Evolutionary conservation across 768 basidiomycete species (phyloP).

Genomic region (Podaxis mareebaensis): DNA sequence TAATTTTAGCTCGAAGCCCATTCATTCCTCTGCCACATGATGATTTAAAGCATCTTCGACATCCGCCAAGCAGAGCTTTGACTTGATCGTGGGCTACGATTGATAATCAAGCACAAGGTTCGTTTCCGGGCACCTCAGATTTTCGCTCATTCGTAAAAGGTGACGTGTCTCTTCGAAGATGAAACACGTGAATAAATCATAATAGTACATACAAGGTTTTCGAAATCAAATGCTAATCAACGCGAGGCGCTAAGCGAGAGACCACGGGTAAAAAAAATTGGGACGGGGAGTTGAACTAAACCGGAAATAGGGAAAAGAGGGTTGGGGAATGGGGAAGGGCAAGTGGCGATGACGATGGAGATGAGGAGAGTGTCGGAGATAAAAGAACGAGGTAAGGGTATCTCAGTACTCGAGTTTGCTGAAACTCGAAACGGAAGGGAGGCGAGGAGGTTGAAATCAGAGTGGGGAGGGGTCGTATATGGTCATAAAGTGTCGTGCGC

Average conservation of each 20-base stretch:
- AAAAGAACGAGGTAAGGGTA: background rate
- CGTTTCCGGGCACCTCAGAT: too few relatives aligned
- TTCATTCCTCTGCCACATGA: too few relatives aligned
- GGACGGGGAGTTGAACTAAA: background rate
- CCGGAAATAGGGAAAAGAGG: background rate
- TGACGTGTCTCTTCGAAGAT: background rate
- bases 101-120: too few relatives aligned
- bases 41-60: too few relatives aligned
- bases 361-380: background rate
- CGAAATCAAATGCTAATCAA: background rate
- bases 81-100: too few relatives aligned
- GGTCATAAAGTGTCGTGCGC: too few relatives aligned
- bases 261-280: background rate
- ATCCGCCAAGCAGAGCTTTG: too few relatives aligned
- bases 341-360: background rate
- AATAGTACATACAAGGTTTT: background rate
- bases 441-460: background rate
- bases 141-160: too few relatives aligned
- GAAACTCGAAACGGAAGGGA: background rate
- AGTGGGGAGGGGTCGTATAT: too few relatives aligned
- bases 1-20: too few relatives aligned
- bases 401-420: background rate
- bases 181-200: background rate
- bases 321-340: background rate
- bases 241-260: background rate